Percentiles rank a stretch among this genome's conserved stretches.
These are phyloP conservation scores for Helicostylum pulchrum DNA, from an alignment of 192 early-diverging fungal species.

Conservation along the genomic window DNA sequence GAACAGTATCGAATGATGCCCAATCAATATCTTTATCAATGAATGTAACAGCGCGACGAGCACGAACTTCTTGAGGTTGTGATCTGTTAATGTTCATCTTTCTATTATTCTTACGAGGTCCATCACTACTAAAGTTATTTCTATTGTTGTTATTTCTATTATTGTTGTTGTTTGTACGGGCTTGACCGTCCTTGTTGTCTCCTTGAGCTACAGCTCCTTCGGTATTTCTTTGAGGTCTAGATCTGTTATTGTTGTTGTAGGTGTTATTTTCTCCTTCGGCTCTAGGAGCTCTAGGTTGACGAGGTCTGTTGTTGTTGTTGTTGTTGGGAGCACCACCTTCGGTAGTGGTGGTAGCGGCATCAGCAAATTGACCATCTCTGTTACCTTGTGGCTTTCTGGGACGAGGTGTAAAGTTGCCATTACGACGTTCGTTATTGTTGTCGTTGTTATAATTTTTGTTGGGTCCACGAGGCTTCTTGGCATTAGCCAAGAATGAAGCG, in stretches of 20 bases:
- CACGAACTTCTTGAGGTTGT: conserved; percentile 11
- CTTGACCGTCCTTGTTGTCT: not conserved
- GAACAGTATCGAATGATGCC: conserved; percentile 20
- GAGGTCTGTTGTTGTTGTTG: not conserved
- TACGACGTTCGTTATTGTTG: conserved; percentile 12
- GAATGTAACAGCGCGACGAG: conserved; percentile 24
- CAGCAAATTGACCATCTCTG: conserved; percentile 28
- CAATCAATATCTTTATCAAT: conserved; percentile 36
- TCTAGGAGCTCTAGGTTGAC: not conserved
- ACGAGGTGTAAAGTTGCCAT: conserved; percentile 17
- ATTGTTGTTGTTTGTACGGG: not conserved
- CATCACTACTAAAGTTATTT: not conserved
- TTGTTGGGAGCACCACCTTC: not conserved
- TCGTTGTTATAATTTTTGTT: too few species aligned
- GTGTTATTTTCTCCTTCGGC: not conserved
- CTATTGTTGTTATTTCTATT: conserved; percentile 14
- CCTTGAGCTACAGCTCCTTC: not conserved
- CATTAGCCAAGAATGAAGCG: conserved; percentile 25
- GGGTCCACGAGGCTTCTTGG: conserved; percentile 3
- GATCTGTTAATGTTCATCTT: not conserved
- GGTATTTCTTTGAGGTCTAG: not conserved
- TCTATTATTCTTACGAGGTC: not conserved
- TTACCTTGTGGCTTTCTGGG: not conserved
- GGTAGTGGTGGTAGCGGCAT: conserved; percentile 13
- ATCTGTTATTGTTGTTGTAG: conserved; percentile 5